A percentile compares a stretch with the other conserved stretches of the same genome.
Conservation (phyloP, 805 yeast species). For the Wickerhamiella occidentalis region DNA sequence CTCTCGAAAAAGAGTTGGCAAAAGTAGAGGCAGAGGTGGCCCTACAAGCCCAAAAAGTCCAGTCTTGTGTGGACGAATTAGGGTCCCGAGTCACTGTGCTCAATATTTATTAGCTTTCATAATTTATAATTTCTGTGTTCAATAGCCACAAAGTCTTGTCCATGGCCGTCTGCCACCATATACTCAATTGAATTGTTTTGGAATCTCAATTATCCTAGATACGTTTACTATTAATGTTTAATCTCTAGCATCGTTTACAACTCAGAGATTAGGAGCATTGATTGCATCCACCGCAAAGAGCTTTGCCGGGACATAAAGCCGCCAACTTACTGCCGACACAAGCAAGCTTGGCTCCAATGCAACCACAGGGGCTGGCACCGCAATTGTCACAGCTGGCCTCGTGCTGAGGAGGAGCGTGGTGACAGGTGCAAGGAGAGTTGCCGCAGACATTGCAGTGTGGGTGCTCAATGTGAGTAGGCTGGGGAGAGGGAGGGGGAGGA, state of each 20-base stretch:
- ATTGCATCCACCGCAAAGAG: conserved; percentile 6
- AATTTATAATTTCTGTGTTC: not conserved
- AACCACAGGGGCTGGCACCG: conserved; percentile 3
- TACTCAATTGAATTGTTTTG: no score
- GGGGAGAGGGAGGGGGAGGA: no score
- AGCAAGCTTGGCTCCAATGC: not conserved
- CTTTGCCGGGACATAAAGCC: conserved; percentile 6
- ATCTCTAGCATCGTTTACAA: not conserved
- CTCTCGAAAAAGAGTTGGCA: conserved; percentile 8
- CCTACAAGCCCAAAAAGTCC: conserved; percentile 28
- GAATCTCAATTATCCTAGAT: not conserved
- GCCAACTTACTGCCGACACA: not conserved
- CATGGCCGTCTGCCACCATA: not conserved
- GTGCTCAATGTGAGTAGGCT: not conserved
- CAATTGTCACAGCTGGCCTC: not conserved
- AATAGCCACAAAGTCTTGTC: no score
- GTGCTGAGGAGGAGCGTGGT: not conserved
- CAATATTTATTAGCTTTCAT: conserved; percentile 1
- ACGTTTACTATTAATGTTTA: conserved; percentile 4
- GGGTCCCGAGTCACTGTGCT: conserved; percentile 1
- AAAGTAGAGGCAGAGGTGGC: conserved; percentile 32
- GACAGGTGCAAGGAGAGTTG: not conserved
- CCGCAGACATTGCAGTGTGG: not conserved
- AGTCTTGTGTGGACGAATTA: conserved; percentile 10
- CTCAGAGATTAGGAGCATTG: conserved; percentile 7